Evolutionary conservation across 75 land plant species (phyloP).

Genomic region (Pinus tabuliformis): DNA sequence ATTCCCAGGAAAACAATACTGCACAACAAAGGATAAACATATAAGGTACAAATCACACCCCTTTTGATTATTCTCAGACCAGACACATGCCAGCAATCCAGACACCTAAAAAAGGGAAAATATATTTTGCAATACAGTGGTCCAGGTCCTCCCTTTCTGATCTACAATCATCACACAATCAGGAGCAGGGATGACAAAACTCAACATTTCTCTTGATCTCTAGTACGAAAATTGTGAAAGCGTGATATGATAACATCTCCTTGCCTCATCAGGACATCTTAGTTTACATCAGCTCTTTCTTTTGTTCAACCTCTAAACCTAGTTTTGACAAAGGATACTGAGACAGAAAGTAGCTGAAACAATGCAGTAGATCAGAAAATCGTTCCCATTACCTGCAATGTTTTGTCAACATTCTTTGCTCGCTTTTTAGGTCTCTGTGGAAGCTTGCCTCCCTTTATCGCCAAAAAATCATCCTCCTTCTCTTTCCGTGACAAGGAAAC

Average conservation of each 20-base stretch:
- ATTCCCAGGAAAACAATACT: constrained; percentile 72
- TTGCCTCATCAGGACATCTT: not conserved
- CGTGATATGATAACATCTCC: not conserved
- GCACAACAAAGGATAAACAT: constrained; percentile 12
- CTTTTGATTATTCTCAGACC: not conserved
- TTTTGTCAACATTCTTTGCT: constrained; percentile 41
- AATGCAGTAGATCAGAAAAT: not conserved
- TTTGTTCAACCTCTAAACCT: not conserved
- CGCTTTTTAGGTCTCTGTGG: constrained; percentile 58
- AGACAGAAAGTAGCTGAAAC: not conserved
- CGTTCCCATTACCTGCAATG: constrained; percentile 30
- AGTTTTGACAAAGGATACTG: not conserved
- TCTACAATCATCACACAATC: not conserved
- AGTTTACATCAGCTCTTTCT: not conserved
- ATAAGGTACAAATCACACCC: not conserved
- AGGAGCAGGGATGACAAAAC: not conserved
- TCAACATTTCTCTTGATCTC: not conserved
- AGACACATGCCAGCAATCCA: not conserved
- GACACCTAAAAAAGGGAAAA: not conserved
- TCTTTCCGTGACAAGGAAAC: constrained; percentile 48
- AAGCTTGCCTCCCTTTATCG: constrained; percentile 56
- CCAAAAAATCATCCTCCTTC: constrained; percentile 57
- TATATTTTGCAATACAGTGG: not conserved
- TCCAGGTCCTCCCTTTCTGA: not conserved
- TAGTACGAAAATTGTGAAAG: not conserved